Evolutionary conservation across 768 basidiomycete genomes (phyloP), one percentile per base, ranked within the genome.

Genomic region (Inosperma sp.): DNA sequence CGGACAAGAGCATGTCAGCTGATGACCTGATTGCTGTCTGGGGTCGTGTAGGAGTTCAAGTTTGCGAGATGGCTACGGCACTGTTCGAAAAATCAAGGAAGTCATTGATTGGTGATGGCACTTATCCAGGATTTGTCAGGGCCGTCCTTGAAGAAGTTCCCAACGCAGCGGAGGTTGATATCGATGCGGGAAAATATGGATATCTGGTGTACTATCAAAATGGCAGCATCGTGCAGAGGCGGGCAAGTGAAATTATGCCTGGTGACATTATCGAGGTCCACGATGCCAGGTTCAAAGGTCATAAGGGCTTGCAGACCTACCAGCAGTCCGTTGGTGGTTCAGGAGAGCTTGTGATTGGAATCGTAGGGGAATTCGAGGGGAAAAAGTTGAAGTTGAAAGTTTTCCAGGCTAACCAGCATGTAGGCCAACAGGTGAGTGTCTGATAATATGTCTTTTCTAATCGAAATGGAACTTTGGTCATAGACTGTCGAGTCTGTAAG

Each of bases 331-430:
- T 75, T 4, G 79, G 76, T 34, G 62, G 64, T 9, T 72, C 53
- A 7, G 64, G 72, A 4, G 80, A 82, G 56, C 78, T 81, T 19
- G 57, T 91, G 5, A 71, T 89, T 29, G 93, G 85, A 7, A 71
- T 96, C 37, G 80, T 94, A 47, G 77, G 75, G 41, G 93, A 94
- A 62, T 88, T 84, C 63, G 93, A 96, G 59, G 67, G 69, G 31
- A 93, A 89, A 80, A 94, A 93, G 74, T 79, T 78, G 53, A 96
- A 96, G 72, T 73, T 93, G 47, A 79, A 77, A 64, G 82, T 89
- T 36, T 85, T 85, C 65, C 90, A 94, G 65, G 92, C 92, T 47
- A 93, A 90, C 65, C 83, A 87, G 63, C 87, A 86, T 59, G 86
- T 88, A 60, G 83, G 88, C 41, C 87, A 84, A 56, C 86, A 88